Percentiles rank a stretch among this genome's conserved stretches.
phyloP scores from a whole-genome alignment of 768 basidiomycete species.

The Tremella yokohamensis region DNA sequence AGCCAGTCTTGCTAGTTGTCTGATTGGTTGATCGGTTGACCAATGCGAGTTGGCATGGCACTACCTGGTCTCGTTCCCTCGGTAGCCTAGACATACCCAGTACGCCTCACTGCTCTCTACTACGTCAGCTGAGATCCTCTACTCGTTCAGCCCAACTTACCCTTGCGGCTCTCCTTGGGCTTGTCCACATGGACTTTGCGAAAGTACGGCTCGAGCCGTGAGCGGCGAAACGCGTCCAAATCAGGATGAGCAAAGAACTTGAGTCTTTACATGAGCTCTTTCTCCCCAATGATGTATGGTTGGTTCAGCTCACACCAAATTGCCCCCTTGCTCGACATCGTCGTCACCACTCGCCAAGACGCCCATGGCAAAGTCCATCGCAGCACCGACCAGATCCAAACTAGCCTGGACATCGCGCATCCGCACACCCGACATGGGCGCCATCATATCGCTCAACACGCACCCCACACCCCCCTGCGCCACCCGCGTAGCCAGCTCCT shows the following conservation, averaged over 20 bases:
- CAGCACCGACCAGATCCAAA: conserved; percentile 70
- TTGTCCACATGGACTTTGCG: conserved; percentile 67
- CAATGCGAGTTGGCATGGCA: too few species aligned
- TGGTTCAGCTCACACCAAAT: conserved; percentile 40
- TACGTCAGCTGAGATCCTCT: too few species aligned
- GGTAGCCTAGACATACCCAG: conserved; percentile 74
- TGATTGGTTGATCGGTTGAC: too few species aligned
- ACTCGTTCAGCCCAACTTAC: conserved; percentile 17
- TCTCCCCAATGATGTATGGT: neutral
- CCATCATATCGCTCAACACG: conserved; percentile 86
- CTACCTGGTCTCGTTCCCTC: conserved; percentile 6
- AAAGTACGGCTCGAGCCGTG: conserved; percentile 65
- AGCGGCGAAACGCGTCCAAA: conserved; percentile 62
- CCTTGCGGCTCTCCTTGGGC: conserved; percentile 69
- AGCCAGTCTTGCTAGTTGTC: neutral
- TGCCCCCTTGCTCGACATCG: conserved; percentile 26
- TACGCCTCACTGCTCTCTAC: conserved; percentile 75
- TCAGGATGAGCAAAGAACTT: conserved; percentile 81
- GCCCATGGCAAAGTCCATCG: conserved; percentile 63
- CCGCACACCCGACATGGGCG: conserved; percentile 70
- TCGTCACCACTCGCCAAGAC: conserved; percentile 43
- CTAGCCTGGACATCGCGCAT: conserved; percentile 65
- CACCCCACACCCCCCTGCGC: conserved; percentile 47
- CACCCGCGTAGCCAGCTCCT: conserved; percentile 42
- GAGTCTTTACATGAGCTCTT: conserved; percentile 56